Percentiles rank a stretch among this genome's conserved stretches.
phyloP scores from a whole-genome alignment of 2,329 filamentous ascomycete genomes.

The Colletotrichum cuscutae region DNA sequence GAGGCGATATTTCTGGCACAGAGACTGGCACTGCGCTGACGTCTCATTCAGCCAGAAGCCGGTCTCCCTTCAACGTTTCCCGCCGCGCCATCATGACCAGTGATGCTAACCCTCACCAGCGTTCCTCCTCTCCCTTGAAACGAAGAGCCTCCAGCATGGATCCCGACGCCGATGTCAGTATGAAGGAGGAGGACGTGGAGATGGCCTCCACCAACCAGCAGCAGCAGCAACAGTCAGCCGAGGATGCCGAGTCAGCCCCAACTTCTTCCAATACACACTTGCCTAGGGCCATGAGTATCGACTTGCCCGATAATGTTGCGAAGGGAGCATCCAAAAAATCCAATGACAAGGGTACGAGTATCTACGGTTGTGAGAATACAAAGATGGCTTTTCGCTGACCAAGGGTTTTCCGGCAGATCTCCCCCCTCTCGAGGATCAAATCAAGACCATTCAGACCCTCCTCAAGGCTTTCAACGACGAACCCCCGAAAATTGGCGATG shows the following conservation, averaged over 20 bases:
- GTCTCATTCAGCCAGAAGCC: slow-evolving; percentile 52
- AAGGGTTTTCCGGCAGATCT: slow-evolving; percentile 35
- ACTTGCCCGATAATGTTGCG: slow-evolving; percentile 44
- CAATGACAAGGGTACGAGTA: slow-evolving; percentile 22
- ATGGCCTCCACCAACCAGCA: slow-evolving; percentile 15
- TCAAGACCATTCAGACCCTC: slow-evolving; percentile 75
- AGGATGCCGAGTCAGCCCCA: slow-evolving; percentile 19
- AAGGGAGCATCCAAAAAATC: background rate
- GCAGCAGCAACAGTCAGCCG: background rate
- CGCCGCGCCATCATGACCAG: slow-evolving; percentile 69
- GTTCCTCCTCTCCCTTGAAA: slow-evolving; percentile 74
- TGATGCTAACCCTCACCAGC: slow-evolving; percentile 65
- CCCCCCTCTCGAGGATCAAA: slow-evolving; percentile 67
- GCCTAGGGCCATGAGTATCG: slow-evolving; percentile 54
- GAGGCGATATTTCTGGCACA: slow-evolving; percentile 52
- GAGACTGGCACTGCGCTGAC: slow-evolving; percentile 54
- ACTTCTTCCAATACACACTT: slow-evolving; percentile 35
- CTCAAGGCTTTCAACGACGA: slow-evolving; percentile 61
- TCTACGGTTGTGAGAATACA: background rate
- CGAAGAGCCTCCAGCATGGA: slow-evolving; percentile 72
- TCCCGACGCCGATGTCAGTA: slow-evolving; percentile 51
- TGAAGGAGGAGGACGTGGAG: slow-evolving; percentile 40
- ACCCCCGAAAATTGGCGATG: slow-evolving; percentile 74
- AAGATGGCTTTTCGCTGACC: slow-evolving; percentile 3
- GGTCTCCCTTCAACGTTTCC: slow-evolving; percentile 63